These are phyloP conservation scores for Oryza nivara DNA, from an alignment of 176 grass and related monocot genomes.

Conservation along the genomic window DNA sequence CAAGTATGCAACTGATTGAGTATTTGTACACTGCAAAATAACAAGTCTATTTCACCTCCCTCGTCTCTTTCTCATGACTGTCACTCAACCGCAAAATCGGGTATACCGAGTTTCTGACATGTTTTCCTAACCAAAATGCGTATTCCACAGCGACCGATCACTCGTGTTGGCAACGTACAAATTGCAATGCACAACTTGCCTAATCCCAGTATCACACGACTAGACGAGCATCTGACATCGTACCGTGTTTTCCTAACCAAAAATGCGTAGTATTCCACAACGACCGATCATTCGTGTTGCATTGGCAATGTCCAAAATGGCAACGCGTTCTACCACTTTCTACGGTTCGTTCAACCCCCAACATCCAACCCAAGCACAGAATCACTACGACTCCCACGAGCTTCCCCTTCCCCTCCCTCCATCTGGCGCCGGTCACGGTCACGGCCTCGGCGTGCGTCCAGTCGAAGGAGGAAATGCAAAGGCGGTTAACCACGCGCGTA, in stretches of 20 bases:
- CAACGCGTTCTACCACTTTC: background rate
- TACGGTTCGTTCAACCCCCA: background rate
- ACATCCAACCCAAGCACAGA: background rate
- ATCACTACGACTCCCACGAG: background rate
- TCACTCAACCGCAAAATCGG: too few species aligned
- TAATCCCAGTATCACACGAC: too few species aligned
- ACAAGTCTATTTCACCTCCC: too few species aligned
- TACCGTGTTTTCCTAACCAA: background rate
- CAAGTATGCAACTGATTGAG: background rate
- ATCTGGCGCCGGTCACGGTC: background rate
- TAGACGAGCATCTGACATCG: too few species aligned
- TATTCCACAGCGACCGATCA: background rate
- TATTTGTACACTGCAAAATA: background rate
- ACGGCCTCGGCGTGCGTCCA: conserved; percentile 6
- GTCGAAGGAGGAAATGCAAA: conserved; percentile 14
- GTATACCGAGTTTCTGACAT: too few species aligned
- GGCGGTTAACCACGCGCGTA: conserved; percentile 21
- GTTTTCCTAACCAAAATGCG: background rate
- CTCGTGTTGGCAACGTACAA: background rate
- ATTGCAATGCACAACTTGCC: background rate
- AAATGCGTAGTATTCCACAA: background rate
- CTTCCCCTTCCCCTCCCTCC: background rate
- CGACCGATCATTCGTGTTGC: background rate
- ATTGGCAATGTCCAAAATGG: background rate
- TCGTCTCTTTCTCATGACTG: too few species aligned